A percentile compares a stretch with the other conserved stretches of the same genome.
phyloP scores from a whole-genome alignment of 768 basidiomycete species.

The Tricholoma furcatifolium region DNA sequence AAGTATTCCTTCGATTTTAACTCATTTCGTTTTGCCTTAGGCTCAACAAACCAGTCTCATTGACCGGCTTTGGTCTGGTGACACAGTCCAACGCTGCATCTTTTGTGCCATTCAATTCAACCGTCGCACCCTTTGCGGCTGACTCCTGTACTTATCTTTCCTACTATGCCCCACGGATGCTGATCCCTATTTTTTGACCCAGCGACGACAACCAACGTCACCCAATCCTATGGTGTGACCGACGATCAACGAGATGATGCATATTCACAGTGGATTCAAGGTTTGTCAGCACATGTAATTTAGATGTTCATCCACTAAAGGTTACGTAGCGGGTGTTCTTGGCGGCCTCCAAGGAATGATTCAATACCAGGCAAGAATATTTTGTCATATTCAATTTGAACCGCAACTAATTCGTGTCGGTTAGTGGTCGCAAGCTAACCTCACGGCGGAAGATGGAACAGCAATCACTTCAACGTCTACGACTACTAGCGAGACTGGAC shows the following conservation, averaged over 20 bases:
- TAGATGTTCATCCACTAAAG: neutral
- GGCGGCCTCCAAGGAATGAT: constrained; percentile 42
- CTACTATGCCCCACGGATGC: neutral
- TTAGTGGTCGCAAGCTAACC: constrained; percentile 55
- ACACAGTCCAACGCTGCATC: constrained; percentile 48
- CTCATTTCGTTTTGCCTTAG: constrained; percentile 28
- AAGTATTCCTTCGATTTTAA: neutral
- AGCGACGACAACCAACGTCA: constrained; percentile 1
- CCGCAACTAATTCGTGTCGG: constrained; percentile 19
- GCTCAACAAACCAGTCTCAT: constrained; percentile 50
- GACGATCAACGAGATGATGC: constrained; percentile 50
- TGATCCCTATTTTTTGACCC: neutral
- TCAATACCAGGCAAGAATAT: constrained; percentile 41
- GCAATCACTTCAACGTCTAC: constrained; percentile 30
- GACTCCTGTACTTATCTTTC: constrained; percentile 23
- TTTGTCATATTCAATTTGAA: neutral
- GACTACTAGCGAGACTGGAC: constrained; percentile 28
- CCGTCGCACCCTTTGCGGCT: constrained; percentile 39
- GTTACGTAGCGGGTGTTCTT: constrained; percentile 36
- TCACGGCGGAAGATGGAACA: constrained; percentile 48
- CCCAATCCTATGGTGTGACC: constrained; percentile 48
- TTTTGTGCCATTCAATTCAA: constrained; percentile 65
- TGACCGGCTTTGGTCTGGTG: constrained; percentile 64
- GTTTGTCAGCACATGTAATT: constrained; percentile 23
- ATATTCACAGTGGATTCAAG: constrained; percentile 52